A percentile compares a stretch with the other conserved stretches of the same genome.
These are phyloP conservation scores for Austroboletus festivus DNA, from an alignment of 768 basidiomycete genomes.

Conservation along the genomic window DNA sequence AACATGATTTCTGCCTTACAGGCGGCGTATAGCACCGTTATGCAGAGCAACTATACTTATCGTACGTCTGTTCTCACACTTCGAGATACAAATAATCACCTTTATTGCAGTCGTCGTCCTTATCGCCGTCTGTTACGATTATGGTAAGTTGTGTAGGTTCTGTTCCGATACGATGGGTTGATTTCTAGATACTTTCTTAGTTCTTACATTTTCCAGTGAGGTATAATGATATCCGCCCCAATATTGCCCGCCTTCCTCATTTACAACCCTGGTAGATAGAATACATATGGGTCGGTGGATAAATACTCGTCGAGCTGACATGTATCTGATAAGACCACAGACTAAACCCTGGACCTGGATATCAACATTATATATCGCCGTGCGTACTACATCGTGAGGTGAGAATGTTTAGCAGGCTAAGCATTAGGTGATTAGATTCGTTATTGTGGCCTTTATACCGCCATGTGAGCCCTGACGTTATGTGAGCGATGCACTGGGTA, in stretches of 20 bases:
- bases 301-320: background rate
- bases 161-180: background rate
- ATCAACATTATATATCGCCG: background rate
- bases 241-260: background rate
- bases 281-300: background rate
- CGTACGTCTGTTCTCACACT: too few species aligned
- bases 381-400: background rate
- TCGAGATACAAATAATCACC: too few species aligned
- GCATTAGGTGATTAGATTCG: constrained; percentile 1
- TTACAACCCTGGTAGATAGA: background rate
- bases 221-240: background rate
- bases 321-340: background rate
- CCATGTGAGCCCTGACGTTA: background rate
- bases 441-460: background rate
- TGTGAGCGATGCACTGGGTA: background rate
- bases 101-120: background rate
- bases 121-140: background rate
- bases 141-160: background rate
- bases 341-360: background rate
- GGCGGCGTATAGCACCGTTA: too few species aligned
- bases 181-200: background rate
- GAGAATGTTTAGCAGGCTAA: background rate
- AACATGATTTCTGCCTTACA: too few species aligned
- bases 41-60: too few species aligned
- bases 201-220: background rate